Conservation (phyloP, 2,329 filamentous ascomycete species). For the Diaporthe caulivora region DNA sequence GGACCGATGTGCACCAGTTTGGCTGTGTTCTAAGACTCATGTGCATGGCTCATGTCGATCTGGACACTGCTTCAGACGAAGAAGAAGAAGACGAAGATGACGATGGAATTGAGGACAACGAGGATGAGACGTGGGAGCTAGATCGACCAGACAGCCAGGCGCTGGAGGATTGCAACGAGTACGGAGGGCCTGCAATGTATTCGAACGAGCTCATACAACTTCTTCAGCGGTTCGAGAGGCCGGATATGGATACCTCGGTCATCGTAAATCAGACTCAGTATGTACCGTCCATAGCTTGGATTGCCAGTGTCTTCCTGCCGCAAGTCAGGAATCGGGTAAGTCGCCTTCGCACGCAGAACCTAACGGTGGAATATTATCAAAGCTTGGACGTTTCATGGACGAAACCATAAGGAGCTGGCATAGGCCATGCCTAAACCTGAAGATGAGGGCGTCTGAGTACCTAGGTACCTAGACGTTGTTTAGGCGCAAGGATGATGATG, state of each 20-base stretch:
- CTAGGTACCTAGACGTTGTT: no score
- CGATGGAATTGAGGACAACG: neutral
- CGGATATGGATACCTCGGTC: neutral
- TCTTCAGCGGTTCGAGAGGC: conserved; percentile 18
- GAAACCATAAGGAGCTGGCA: neutral
- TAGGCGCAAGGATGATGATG: no score
- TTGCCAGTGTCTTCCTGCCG: conserved; percentile 4
- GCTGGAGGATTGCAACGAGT: conserved; percentile 1
- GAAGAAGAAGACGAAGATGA: neutral
- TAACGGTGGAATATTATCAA: neutral
- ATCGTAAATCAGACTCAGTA: neutral
- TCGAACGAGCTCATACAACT: neutral
- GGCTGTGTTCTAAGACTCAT: neutral
- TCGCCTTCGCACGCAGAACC: neutral
- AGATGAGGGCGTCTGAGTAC: no score
- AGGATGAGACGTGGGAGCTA: conserved; percentile 1
- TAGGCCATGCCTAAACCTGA: no score
- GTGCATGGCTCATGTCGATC: conserved; percentile 4
- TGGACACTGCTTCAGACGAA: neutral
- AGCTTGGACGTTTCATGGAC: conserved; percentile 22
- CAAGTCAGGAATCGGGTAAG: neutral
- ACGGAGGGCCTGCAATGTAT: neutral
- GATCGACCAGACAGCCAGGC: conserved; percentile 23
- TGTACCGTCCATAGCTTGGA: conserved; percentile 7
- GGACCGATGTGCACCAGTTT: conserved; percentile 17